These are phyloP conservation scores for Starmerella stigmatis DNA, from an alignment of 805 yeast species.

Conservation along the genomic window DNA sequence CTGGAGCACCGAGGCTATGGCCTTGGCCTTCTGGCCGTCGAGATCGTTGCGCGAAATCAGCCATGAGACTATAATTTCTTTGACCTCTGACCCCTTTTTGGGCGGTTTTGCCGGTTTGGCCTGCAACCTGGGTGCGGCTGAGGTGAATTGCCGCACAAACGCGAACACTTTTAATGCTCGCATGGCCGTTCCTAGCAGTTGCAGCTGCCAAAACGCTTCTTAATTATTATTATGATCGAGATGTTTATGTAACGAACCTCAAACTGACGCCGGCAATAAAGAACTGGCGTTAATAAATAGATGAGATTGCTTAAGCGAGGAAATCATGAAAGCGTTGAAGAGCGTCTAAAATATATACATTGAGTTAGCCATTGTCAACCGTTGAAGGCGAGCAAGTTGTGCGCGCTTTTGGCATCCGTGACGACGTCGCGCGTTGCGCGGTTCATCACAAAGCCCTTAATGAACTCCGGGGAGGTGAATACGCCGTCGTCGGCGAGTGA, in stretches of 20 bases:
- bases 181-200: no score
- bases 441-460: not conserved
- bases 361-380: no score
- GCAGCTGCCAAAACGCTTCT: no score
- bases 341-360: no score
- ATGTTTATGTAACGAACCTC: no score
- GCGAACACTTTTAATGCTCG: not conserved
- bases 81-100: constrained; percentile 16
- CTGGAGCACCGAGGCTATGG: constrained; percentile 27
- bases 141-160: not conserved
- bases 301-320: no score
- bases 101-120: constrained; percentile 3
- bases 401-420: not conserved
- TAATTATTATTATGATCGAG: no score
- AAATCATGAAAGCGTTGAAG: no score
- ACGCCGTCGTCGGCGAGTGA: constrained; percentile 5
- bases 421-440: not conserved
- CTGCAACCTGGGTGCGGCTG: not conserved
- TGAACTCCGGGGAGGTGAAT: constrained; percentile 4
- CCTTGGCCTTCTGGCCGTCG: constrained; percentile 27
- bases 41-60: constrained; percentile 28
- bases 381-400: not conserved
- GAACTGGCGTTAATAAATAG: no score
- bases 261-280: no score
- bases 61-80: constrained; percentile 30